Evolutionary conservation across 768 basidiomycete species (phyloP), one percentile per base, ranked within the genome.

Genomic region (Calocybe indica): DNA sequence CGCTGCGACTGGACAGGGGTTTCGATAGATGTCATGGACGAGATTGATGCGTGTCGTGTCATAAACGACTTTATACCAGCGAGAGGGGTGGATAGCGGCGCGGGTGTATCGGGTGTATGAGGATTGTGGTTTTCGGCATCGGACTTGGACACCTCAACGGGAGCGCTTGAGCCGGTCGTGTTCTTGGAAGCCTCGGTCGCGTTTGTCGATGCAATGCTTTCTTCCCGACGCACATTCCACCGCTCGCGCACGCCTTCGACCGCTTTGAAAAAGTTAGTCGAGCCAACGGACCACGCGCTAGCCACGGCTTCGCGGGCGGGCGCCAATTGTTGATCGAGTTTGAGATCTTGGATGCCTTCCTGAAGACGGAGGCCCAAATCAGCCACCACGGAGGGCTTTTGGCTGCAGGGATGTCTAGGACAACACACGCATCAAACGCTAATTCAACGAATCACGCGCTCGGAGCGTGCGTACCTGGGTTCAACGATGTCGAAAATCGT

Each of bases 401-500:
- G 90, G 49, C 84, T 89, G 63, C 94, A 96, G 35, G 95, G 95
- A 65, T 98, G 95, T 42, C 93, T 93, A 52, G 46, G 43, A 30
- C 37, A 11, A 22, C 40, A 15, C 31, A 28, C 36, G 8, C 31
- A 38, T 37, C 45, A 35, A 49, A 49, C 36, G 43, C 37, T 34
- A 32, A 15, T 36, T 8, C 30, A 29, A 32, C 8, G 22, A 14
- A 13, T 22, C 34, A 38, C 15, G 29, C n/a, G 39, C 28, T 13
- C 8, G 5, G n/a, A 13, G 34, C 46, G 40, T 43, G 61, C 71
- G 28, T 51, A 92, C 92, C 89, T 75, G 33, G 95, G 89, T 62
- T 99, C 96, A 46, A 95, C 79, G 41, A 98, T 89, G 61, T 99
- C 96, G 60, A 99, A 99, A 8, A 98, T 67, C 52, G 92, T 71